Evolutionary conservation across 495 filamentous ascomycete species (phyloP), one percentile per base, ranked within the genome.

Genomic region (Aspergillus funiculosus): DNA sequence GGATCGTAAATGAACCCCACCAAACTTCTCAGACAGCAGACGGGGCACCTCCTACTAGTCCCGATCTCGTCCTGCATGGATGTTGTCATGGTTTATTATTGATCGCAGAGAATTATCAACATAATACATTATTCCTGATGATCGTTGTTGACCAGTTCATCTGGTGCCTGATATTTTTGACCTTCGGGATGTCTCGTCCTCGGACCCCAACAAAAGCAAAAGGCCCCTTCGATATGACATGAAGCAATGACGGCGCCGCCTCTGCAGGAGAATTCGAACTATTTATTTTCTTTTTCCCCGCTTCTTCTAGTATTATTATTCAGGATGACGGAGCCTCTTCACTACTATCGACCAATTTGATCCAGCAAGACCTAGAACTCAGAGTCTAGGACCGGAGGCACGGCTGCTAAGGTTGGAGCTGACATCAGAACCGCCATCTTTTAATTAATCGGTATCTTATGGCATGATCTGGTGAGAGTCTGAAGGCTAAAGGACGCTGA

Each of bases 1-100:
- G 5, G 6, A 2, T 41, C 24, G 18, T 9, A 36, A 28, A 29
- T 29, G 21, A 46, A 46, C 43, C 43, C 43, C 43, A 46, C 43
- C 43, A 46, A 27, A 28, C 18, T 38, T 22, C 19, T 38, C 22
- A 10, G 35, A 38, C 6, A 8, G 35, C 15, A 10, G 35, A 20
- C 35, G 30, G 30, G 18, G 18, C 30, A 15, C 30, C 30, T 38
- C 19, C 17, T 38, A 20, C 38, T 9, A 41, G 39, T 19, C n/a
- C 22, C 39, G 39, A 41, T 41, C 39, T 19, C 4, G 2, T 36
- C 4, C 15, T 36, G 15, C 32, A 19, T 36, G 8, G 15, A 36
- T 19, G n/a, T 15, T 17, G 3, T 36, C 5, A 27, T 10, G 18
- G 17, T 13, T 6, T 9, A 20, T 17, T 34, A 15, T 9, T 4